These are phyloP conservation scores for Zoysia pacifica DNA, from an alignment of 176 grass and related monocot genomes.

Conservation along the genomic window DNA sequence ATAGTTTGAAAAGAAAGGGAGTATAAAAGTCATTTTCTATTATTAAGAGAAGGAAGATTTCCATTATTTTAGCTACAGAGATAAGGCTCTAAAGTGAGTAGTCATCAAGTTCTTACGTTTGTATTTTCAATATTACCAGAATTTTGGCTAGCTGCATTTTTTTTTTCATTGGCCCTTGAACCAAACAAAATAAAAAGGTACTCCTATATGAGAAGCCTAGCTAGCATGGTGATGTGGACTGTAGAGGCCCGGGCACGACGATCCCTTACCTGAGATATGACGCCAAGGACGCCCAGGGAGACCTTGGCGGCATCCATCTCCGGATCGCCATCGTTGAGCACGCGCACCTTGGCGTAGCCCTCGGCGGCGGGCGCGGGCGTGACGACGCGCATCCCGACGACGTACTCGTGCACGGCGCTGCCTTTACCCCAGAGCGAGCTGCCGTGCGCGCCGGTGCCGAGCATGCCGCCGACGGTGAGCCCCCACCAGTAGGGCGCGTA, in stretches of 20 bases:
- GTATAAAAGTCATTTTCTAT: too few species aligned
- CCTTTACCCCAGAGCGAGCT: slow-evolving; percentile 79
- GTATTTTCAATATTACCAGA: too few species aligned
- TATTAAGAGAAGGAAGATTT: too few species aligned
- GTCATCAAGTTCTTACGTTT: too few species aligned
- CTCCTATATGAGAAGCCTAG: too few species aligned
- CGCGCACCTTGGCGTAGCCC: slow-evolving; percentile 57
- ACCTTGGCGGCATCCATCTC: slow-evolving; percentile 76
- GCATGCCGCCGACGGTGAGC: slow-evolving; percentile 70
- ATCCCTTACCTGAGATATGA: slow-evolving; percentile 66
- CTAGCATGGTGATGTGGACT: too few species aligned
- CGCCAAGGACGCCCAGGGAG: slow-evolving; percentile 77
- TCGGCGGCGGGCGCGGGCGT: slow-evolving; percentile 48
- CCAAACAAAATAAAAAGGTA: not conserved
- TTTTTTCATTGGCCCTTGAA: too few species aligned
- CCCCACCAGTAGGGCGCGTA: slow-evolving; percentile 78
- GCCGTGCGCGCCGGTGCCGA: slow-evolving; percentile 75
- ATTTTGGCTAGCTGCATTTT: too few species aligned
- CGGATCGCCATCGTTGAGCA: slow-evolving; percentile 42
- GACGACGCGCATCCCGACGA: slow-evolving; percentile 64
- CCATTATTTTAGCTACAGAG: too few species aligned
- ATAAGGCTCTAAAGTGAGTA: too few species aligned
- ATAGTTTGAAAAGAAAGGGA: too few species aligned
- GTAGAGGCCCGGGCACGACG: not conserved
- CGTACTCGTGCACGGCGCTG: slow-evolving; percentile 85